A percentile compares a stretch with the other conserved stretches of the same genome.
Conservation (phyloP, 176 grass and related monocot species). For the Carex kokanica region DNA sequence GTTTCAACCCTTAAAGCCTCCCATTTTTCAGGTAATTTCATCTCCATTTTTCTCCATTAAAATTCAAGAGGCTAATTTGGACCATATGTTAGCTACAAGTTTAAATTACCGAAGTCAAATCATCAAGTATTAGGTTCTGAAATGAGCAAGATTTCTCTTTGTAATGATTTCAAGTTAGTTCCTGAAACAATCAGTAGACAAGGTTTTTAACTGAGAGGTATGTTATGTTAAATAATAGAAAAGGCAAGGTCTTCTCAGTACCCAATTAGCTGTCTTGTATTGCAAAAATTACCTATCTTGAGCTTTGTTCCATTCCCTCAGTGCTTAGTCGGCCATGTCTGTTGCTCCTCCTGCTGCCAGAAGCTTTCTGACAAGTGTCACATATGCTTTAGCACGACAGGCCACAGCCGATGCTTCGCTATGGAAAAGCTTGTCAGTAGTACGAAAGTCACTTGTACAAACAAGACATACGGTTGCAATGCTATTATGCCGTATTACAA, state of each 20-base stretch:
- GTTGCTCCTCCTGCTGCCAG: conserved; percentile 32
- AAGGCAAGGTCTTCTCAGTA: too few relatives aligned
- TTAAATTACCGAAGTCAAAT: background rate
- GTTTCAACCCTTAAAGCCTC: conserved; percentile 30
- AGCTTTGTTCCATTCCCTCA: background rate
- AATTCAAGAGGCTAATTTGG: background rate
- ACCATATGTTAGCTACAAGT: background rate
- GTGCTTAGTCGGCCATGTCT: conserved; percentile 33
- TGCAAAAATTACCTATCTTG: background rate
- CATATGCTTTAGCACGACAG: conserved; percentile 23
- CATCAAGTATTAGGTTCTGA: too few relatives aligned
- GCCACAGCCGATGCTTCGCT: conserved; percentile 35
- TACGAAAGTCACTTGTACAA: conserved; percentile 34
- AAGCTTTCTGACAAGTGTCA: conserved; percentile 29
- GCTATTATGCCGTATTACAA: conserved; percentile 29
- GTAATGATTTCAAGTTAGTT: background rate
- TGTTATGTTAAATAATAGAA: too few relatives aligned
- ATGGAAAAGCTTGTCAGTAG: conserved; percentile 34
- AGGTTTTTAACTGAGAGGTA: too few relatives aligned
- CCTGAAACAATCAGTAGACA: background rate
- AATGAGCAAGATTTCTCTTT: background rate
- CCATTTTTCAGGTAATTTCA: conserved; percentile 25
- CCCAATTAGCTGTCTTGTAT: background rate
- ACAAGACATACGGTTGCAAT: conserved; percentile 28
- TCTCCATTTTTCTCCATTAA: background rate